Conservation (phyloP, 2,329 filamentous ascomycete genomes). For the Fusarium sp. region DNA sequence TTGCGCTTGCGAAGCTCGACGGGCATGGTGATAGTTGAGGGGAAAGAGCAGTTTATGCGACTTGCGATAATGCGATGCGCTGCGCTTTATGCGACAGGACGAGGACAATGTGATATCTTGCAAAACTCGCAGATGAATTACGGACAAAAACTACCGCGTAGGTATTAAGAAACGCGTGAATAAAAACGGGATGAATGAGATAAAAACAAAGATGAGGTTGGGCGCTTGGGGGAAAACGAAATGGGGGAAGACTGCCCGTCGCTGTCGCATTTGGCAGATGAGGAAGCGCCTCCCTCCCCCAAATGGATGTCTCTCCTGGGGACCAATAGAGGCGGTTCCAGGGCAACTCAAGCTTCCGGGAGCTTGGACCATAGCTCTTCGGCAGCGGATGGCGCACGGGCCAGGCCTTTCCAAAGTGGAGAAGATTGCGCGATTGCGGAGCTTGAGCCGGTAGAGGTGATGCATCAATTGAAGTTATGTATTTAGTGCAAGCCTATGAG, state of each 20-base stretch:
- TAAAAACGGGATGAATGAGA: constrained; percentile 28
- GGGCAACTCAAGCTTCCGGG: constrained; percentile 49
- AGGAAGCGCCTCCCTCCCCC: constrained; percentile 31
- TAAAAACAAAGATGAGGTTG: constrained; percentile 45
- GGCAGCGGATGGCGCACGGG: constrained; percentile 44
- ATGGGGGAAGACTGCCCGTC: constrained; percentile 41
- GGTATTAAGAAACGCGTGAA: constrained; percentile 27
- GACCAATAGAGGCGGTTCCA: constrained; percentile 45
- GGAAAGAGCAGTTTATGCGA: constrained; percentile 19
- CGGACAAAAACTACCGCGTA: constrained; percentile 16
- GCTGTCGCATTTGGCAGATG: constrained; percentile 46
- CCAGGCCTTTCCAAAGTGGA: constrained; percentile 32
- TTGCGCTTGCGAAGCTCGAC: constrained; percentile 74
- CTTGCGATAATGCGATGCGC: constrained; percentile 32
- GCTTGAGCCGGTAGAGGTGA: constrained; percentile 15
- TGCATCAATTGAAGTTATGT: constrained; percentile 51
- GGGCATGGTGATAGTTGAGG: constrained; percentile 61
- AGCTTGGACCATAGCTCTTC: constrained; percentile 50
- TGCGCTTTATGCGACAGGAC: constrained; percentile 41
- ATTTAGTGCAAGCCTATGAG: constrained; percentile 26
- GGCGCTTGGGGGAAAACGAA: constrained; percentile 41
- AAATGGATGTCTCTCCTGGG: constrained; percentile 32
- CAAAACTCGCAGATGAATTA: constrained; percentile 26
- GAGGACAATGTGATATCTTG: constrained; percentile 27
- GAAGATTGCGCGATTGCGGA: constrained; percentile 25